Evolutionary conservation across 1,284 basidiomycete genomes (phyloP).

Genomic region (Xanthoconium separans): DNA sequence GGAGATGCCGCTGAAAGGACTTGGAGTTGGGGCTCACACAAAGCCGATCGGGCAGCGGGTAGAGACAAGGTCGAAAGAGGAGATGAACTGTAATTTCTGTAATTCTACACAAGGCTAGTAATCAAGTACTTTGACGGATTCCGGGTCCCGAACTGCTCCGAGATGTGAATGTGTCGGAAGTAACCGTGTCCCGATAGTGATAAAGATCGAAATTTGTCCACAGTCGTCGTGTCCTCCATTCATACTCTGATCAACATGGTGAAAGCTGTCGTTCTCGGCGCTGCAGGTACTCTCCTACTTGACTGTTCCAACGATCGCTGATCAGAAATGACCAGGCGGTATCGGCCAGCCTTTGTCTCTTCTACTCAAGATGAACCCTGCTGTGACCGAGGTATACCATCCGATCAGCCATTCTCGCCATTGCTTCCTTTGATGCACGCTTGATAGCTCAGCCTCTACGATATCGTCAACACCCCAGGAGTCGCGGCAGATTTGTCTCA

Average conservation of each 20-base stretch:
- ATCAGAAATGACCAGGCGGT: slow-evolving; percentile 51
- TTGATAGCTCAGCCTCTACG: slow-evolving; percentile 78
- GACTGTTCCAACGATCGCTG: neutral
- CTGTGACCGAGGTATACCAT: slow-evolving; percentile 67
- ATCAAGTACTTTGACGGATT: no score
- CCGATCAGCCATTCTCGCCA: neutral
- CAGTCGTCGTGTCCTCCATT: slow-evolving; percentile 44
- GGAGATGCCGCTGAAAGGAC: slow-evolving; percentile 14
- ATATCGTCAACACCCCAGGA: slow-evolving; percentile 97
- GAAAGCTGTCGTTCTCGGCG: slow-evolving; percentile 92
- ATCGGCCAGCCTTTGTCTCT: slow-evolving; percentile 94
- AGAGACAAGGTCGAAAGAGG: slow-evolving; percentile 20
- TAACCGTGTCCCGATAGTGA: slow-evolving; percentile 18
- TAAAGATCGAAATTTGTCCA: slow-evolving; percentile 17
- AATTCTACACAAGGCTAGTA: neutral
- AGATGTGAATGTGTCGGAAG: slow-evolving; percentile 14
- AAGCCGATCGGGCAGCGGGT: slow-evolving; percentile 32
- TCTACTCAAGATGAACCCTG: slow-evolving; percentile 83
- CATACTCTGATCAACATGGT: slow-evolving; percentile 57
- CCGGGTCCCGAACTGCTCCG: neutral
- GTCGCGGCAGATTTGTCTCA: slow-evolving; percentile 95
- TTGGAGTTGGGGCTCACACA: slow-evolving; percentile 23
- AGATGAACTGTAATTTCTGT: slow-evolving; percentile 17
- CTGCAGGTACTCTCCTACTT: slow-evolving; percentile 60
- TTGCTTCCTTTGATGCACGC: neutral